A percentile compares a stretch with the other conserved stretches of the same genome.
Conservation (phyloP, 371 early-diverging fungal genomes). For the Saksenaea oblongispora region DNA sequence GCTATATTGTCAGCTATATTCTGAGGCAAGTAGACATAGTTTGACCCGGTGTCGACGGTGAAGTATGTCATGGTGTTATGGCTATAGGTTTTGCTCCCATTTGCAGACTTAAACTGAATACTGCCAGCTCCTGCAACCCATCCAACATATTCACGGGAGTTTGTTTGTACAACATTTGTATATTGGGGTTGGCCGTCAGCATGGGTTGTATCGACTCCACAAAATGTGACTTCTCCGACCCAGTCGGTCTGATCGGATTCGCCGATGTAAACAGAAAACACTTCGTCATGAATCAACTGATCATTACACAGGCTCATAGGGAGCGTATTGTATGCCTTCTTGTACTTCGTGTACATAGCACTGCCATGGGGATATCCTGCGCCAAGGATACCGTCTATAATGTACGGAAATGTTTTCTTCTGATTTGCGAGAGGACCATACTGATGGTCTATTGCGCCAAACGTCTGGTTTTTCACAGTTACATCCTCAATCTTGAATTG, state of each 20-base stretch:
- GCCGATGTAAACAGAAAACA: conserved; percentile 27
- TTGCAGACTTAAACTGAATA: conserved; percentile 18
- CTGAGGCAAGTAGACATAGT: conserved; percentile 41
- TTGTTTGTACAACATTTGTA: conserved; percentile 16
- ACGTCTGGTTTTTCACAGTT: conserved; percentile 13
- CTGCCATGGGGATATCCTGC: conserved; percentile 21
- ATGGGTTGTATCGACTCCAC: conserved; percentile 36
- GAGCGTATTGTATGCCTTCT: conserved; percentile 16
- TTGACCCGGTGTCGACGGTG: conserved; percentile 47
- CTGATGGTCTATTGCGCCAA: conserved; percentile 18
- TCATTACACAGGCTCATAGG: conserved; percentile 20
- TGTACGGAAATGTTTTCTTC: conserved; percentile 5
- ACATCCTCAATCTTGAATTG: conserved; percentile 15
- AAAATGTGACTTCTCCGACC: conserved; percentile 50
- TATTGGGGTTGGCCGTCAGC: conserved; percentile 35
- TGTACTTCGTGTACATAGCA: conserved; percentile 15
- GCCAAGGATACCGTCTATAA: conserved; percentile 29
- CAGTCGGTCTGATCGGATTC: conserved; percentile 17
- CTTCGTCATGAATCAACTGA: conserved; percentile 20
- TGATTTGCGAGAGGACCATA: conserved; percentile 21
- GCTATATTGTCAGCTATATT: conserved; percentile 29
- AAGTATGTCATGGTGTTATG: conserved; percentile 21
- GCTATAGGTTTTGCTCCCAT: neutral
- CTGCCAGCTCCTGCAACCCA: conserved; percentile 28
- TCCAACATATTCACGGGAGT: neutral